These are phyloP conservation scores for Saccharomycopsis oosterbeekiorum DNA, from an alignment of 805 yeast species.

Conservation along the genomic window DNA sequence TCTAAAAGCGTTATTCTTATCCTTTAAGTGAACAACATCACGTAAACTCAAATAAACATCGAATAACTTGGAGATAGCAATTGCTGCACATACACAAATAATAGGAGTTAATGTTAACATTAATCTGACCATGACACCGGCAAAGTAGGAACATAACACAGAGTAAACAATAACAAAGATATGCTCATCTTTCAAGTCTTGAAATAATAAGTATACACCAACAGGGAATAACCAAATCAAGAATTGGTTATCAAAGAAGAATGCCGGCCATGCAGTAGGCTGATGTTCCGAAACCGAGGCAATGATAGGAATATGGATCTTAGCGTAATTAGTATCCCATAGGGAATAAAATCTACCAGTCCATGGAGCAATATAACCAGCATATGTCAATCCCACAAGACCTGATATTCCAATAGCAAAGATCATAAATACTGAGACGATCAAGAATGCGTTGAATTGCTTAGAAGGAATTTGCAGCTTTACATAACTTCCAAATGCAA, in stretches of 20 bases:
- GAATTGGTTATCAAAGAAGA: constrained; percentile 87
- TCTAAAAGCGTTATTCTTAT: constrained; percentile 13
- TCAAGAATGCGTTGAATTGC: constrained; percentile 62
- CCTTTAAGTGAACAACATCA: constrained; percentile 7
- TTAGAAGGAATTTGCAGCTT: constrained; percentile 56
- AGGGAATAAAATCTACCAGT: constrained; percentile 97
- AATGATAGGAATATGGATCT: constrained; percentile 95
- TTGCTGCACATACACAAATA: constrained; percentile 86
- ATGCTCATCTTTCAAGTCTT: constrained; percentile 84
- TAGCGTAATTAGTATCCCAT: constrained; percentile 98
- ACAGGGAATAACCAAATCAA: constrained; percentile 98
- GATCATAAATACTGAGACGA: constrained; percentile 48
- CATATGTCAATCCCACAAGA: constrained; percentile 68
- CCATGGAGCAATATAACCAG: constrained; percentile 98
- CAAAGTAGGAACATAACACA: constrained; percentile 92
- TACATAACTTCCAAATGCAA: constrained; percentile 75
- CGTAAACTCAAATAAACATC: constrained; percentile 71
- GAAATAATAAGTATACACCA: constrained; percentile 84
- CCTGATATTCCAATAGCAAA: constrained; percentile 58
- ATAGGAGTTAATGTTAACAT: constrained; percentile 96
- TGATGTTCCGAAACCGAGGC: constrained; percentile 99
- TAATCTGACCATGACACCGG: constrained; percentile 98
- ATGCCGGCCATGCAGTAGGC: constrained; percentile 99
- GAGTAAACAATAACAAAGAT: constrained; percentile 86
- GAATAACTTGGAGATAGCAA: constrained; percentile 75